Percentiles rank a stretch among this genome's conserved stretches.
These are phyloP conservation scores for Ophiognomonia clavigignenti-juglandacearum DNA, from an alignment of 2,329 filamentous ascomycete genomes.

Conservation along the genomic window DNA sequence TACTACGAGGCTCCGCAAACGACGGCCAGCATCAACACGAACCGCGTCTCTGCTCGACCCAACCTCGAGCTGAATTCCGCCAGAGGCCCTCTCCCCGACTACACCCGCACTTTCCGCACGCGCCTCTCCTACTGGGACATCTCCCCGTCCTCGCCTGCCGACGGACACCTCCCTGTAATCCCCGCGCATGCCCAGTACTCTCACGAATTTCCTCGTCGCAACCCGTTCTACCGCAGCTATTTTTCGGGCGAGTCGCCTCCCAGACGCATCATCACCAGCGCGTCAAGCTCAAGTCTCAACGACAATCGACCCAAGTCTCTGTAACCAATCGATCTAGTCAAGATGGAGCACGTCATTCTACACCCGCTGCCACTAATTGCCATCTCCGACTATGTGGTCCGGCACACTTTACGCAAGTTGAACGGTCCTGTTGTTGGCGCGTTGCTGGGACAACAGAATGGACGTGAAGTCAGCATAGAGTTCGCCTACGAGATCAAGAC, in stretches of 20 bases:
- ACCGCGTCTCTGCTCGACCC: not conserved
- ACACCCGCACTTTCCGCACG: not conserved
- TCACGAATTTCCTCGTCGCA: no score
- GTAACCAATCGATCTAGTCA: not conserved
- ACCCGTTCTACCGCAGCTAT: not conserved
- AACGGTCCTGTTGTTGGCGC: constrained; percentile 76
- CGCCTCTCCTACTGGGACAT: not conserved
- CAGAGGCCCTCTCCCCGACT: not conserved
- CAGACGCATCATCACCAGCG: not conserved
- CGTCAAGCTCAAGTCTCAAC: not conserved
- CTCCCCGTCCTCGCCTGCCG: not conserved
- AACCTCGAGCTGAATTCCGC: not conserved
- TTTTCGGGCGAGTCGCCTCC: not conserved
- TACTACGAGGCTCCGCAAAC: not conserved
- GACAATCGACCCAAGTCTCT: not conserved
- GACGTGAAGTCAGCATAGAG: constrained; percentile 85
- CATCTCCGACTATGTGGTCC: constrained; percentile 93
- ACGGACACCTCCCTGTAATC: not conserved
- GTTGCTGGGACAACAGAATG: constrained; percentile 87
- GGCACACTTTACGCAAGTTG: constrained; percentile 75
- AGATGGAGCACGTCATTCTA: constrained; percentile 46
- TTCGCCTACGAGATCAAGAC: constrained; percentile 81
- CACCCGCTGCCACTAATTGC: constrained; percentile 94
- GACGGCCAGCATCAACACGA: not conserved
- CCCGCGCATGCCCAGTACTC: no score